These are phyloP conservation scores for Candida glaebosa DNA, from an alignment of 805 yeast species.

Conservation along the genomic window DNA sequence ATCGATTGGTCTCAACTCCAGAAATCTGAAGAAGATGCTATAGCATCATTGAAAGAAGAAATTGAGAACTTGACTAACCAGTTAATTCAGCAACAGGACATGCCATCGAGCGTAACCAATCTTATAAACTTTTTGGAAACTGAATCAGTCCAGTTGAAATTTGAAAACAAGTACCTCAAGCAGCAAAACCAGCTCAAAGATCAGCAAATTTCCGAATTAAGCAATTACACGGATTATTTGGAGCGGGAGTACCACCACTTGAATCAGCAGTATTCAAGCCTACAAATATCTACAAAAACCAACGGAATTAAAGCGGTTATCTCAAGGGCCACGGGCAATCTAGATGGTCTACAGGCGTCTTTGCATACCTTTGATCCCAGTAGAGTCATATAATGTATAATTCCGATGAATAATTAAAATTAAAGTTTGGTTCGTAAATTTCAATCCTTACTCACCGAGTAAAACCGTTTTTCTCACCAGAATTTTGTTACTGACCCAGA, in stretches of 20 bases:
- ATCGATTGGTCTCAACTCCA: conserved; percentile 32
- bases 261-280: conserved; percentile 5
- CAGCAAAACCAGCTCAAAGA: conserved; percentile 15
- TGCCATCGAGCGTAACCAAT: conserved; percentile 17
- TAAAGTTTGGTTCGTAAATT: too few relatives aligned
- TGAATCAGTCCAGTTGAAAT: conserved; percentile 25
- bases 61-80: conserved; percentile 26
- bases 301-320: conserved; percentile 4
- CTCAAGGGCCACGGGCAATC: conserved; percentile 7
- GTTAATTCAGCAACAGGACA: conserved; percentile 9
- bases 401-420: too few relatives aligned
- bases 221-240: conserved; percentile 21
- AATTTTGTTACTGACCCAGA: too few relatives aligned
- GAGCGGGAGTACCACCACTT: conserved; percentile 16
- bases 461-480: too few relatives aligned
- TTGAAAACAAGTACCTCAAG: conserved; percentile 33
- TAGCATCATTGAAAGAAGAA: conserved; percentile 28
- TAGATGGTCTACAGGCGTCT: conserved; percentile 10
- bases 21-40: conserved; percentile 21
- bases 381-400: conserved; percentile 9
- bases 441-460: too few relatives aligned
- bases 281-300: conserved; percentile 4
- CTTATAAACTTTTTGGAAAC: conserved; percentile 30
- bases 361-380: conserved; percentile 16
- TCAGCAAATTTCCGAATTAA: conserved; percentile 20